phyloP scores from a whole-genome alignment of 2,329 filamentous ascomycete species.

The Simplicillium aogashimaense region DNA sequence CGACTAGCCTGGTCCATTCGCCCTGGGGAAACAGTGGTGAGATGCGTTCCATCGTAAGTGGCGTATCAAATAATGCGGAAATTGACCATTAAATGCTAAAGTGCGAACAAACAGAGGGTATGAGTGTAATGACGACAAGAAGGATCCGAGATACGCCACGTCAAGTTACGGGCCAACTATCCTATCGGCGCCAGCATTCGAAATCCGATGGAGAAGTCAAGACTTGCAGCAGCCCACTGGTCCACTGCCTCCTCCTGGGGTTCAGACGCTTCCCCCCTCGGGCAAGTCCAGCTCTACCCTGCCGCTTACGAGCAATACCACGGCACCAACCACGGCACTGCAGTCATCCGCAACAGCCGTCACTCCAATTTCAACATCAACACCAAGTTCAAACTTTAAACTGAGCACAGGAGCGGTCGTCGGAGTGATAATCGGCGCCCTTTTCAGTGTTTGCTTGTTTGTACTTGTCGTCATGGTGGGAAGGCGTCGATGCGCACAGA shows the following conservation, averaged over 20 bases:
- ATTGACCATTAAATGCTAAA: background rate
- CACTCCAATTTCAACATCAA: background rate
- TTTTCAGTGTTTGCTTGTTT: background rate
- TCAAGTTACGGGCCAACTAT: slow-evolving; percentile 10
- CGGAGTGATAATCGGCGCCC: background rate
- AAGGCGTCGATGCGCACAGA: background rate
- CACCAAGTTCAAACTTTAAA: background rate
- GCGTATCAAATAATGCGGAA: no score
- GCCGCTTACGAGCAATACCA: background rate
- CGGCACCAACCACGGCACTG: background rate
- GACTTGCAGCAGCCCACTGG: slow-evolving; percentile 6
- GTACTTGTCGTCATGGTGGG: background rate
- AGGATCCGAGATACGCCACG: slow-evolving; percentile 13
- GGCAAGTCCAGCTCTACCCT: background rate
- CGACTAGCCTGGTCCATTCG: slow-evolving; percentile 10
- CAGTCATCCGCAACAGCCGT: background rate
- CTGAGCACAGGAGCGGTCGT: background rate
- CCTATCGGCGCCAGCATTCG: slow-evolving; percentile 18
- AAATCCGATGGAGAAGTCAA: slow-evolving; percentile 16
- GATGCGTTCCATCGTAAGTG: slow-evolving; percentile 16
- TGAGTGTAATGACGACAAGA: slow-evolving; percentile 11
- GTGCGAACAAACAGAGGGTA: slow-evolving; percentile 7
- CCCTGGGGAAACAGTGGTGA: slow-evolving; percentile 15
- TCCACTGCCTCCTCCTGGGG: background rate
- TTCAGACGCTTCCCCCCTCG: background rate